These are phyloP conservation scores for Elongisporangium anandrum DNA, from an alignment of 352 stramenopile species.

Conservation along the genomic window DNA sequence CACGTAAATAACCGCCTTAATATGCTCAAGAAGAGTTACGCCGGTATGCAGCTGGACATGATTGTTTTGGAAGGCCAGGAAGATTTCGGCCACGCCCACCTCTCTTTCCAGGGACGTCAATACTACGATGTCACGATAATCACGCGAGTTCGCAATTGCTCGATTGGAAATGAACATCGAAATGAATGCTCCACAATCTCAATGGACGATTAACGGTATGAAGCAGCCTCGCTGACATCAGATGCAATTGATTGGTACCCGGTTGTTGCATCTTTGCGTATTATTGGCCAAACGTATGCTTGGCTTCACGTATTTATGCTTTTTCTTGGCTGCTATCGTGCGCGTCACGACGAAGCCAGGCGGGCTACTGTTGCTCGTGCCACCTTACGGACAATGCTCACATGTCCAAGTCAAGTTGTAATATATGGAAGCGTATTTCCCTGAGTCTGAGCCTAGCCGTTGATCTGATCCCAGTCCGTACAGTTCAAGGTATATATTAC, in stretches of 20 bases:
- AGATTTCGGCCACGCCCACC: constrained; percentile 1
- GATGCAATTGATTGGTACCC: not conserved
- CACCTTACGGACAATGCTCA: not conserved
- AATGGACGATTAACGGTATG: not conserved
- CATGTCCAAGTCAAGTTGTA: not conserved
- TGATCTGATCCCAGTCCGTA: not conserved
- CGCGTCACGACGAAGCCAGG: not conserved
- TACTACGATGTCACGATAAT: not conserved
- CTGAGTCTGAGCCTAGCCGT: not conserved
- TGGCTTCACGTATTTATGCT: not conserved
- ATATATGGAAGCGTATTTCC: not conserved
- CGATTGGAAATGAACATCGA: not conserved
- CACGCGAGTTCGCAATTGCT: not conserved
- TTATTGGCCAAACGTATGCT: not conserved
- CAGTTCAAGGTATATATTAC: not conserved
- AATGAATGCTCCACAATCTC: not conserved
- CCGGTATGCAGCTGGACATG: not conserved
- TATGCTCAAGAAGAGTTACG: constrained; percentile 1
- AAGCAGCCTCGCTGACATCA: not conserved
- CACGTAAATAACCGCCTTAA: not conserved
- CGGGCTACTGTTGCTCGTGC: not conserved
- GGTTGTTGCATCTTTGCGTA: not conserved
- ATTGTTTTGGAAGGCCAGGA: constrained; percentile 1
- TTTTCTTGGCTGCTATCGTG: not conserved
- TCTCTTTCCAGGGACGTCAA: constrained; percentile 5